Percentiles rank a stretch among this genome's conserved stretches.
Conservation (phyloP, 129 eudicot species). For the Flaveria robusta region DNA sequence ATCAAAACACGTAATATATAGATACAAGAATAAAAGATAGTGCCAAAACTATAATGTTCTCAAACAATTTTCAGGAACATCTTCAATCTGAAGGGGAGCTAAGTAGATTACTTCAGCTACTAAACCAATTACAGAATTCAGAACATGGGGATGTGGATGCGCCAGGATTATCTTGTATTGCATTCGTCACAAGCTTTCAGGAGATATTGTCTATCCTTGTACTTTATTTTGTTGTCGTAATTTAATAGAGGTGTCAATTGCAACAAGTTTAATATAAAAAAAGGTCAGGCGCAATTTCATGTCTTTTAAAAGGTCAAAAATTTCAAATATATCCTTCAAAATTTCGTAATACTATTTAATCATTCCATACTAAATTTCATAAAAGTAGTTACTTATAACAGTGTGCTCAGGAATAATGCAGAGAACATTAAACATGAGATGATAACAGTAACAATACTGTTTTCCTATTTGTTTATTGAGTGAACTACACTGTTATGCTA, state of each 20-base stretch:
- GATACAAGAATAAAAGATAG: background rate
- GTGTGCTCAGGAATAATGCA: background rate
- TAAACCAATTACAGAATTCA: slow-evolving; percentile 51
- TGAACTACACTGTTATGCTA: background rate
- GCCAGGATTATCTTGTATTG: slow-evolving; percentile 64
- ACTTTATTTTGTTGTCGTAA: background rate
- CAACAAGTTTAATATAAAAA: background rate
- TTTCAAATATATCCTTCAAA: background rate
- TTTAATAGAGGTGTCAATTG: background rate
- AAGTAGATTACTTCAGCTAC: slow-evolving; percentile 56
- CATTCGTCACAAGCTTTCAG: slow-evolving; percentile 60
- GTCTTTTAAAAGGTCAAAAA: background rate
- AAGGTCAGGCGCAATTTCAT: background rate
- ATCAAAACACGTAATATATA: background rate
- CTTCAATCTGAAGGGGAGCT: slow-evolving; percentile 62
- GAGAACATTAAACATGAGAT: background rate
- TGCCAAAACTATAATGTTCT: background rate
- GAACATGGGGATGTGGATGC: slow-evolving; percentile 74
- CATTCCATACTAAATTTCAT: background rate
- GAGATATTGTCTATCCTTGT: slow-evolving; percentile 33
- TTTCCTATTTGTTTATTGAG: background rate
- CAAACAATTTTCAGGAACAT: slow-evolving; percentile 53
- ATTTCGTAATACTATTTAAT: background rate
- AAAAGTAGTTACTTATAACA: background rate
- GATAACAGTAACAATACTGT: background rate